Evolutionary conservation across 371 early-diverging fungal genomes (phyloP), one percentile per base, ranked within the genome.

Genomic region (Rhizopus delemar): DNA sequence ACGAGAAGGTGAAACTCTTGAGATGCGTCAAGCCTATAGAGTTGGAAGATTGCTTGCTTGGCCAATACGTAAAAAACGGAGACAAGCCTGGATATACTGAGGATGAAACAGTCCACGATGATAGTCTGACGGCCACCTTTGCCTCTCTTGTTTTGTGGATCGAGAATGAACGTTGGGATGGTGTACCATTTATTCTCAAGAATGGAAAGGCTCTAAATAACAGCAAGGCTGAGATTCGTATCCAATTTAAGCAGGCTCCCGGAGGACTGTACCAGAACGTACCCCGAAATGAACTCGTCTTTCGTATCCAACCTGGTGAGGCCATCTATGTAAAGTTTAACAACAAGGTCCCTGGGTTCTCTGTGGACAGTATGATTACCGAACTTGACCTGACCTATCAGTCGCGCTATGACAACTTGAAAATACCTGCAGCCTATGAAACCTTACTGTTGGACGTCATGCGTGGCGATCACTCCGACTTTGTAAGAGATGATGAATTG

Each of bases 341-440:
- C 65, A 94, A 90, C 83, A 98, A 97, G 74, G 82, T 86, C 38
- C 98, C 92, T 13, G 94, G 92, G 8, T 81, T 90, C 32, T 76
- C 82, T 1, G 62, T 77, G 65, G 69, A 81, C 39, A 79, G 84
- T n/a, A 81, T 88, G 58, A 88, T 93, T 41, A 89, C 94, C 2
- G 97, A 97, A 73, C 82, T 98, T 7, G 96, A 98, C 67, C 75
- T 97, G 51, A 87, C 94, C 0, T 98, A 98, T 77, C 75, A 85
- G 45, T 80, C 81, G 41, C 87, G 96, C 34, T 97, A 92, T 81
- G 80, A 82, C 39, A 89, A 92, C 54, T 63, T 87, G 41, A 85
- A 87, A 58, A 95, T 98, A 59, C 98, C 98, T 11, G 97, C 97
- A 57, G 98, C 98, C 3, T 98, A 98, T 76, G 97, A 95, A 65